These are phyloP conservation scores for Mycena kentingensis DNA, from an alignment of 768 basidiomycete genomes.

Conservation along the genomic window DNA sequence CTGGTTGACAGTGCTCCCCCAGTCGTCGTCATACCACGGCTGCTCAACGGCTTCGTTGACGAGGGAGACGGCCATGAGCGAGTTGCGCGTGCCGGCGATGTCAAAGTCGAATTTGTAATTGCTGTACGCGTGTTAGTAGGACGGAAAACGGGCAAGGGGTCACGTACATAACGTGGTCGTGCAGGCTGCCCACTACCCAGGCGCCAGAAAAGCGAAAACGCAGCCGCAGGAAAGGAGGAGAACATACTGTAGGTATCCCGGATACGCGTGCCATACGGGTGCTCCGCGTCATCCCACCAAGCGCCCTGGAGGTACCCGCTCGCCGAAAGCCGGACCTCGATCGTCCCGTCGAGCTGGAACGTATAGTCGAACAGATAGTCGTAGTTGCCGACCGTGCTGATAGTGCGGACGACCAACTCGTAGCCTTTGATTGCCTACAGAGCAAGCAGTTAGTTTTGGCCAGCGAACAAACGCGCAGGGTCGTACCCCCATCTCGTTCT, in stretches of 20 bases:
- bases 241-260: slow-evolving; percentile 55
- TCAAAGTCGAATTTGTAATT: slow-evolving; percentile 60
- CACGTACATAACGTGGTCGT: slow-evolving; percentile 59
- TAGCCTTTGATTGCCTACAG: slow-evolving; percentile 57
- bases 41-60: slow-evolving; percentile 49
- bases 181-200: slow-evolving; percentile 58
- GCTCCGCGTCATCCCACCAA: slow-evolving; percentile 54
- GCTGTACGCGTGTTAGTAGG: background rate
- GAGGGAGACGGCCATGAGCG: slow-evolving; percentile 53
- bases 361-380: slow-evolving; percentile 61
- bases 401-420: slow-evolving; percentile 55
- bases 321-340: slow-evolving; percentile 68
- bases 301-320: slow-evolving; percentile 71
- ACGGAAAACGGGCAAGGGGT: background rate
- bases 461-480: background rate
- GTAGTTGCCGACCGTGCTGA: slow-evolving; percentile 66
- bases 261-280: slow-evolving; percentile 56
- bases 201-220: background rate
- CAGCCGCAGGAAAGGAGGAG: background rate
- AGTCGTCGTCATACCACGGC: slow-evolving; percentile 64
- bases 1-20: slow-evolving; percentile 57
- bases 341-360: slow-evolving; percentile 66
- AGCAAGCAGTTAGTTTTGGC: background rate
- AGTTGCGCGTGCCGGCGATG: slow-evolving; percentile 59
- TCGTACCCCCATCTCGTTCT: slow-evolving; percentile 53